Base-by-base conservation (phyloP, 176 grass and related monocot species). In the Raddia guianensis region DNA sequence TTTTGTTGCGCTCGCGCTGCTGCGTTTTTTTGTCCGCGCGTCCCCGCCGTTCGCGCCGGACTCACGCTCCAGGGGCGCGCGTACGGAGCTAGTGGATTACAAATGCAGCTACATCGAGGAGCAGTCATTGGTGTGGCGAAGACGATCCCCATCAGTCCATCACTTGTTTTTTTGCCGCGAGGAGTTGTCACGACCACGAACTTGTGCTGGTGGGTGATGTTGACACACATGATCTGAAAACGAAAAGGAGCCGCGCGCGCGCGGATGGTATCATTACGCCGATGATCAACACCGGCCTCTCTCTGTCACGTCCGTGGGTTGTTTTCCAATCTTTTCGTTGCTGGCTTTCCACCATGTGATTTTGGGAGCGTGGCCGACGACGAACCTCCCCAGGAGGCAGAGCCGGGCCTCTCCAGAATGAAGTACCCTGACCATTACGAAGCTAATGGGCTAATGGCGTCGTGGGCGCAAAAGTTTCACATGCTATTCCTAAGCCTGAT, bases 251-350 rank as follows among this genome's bases (percentile, higher is more conserved):
- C 4, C 7, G 27, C 27, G 27, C 27, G 27, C 27, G 12, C 4
- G 13, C 20, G 52, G 15, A 43, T 0, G 16, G 45, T 9, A 66
- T 65, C 80, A 65, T 27, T 21, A 3, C 63, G 14, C 54, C 54
- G 51, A 40, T 70, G 74, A 84, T 84, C 12, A 51, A 16, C 3
- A 3, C 16, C n/a, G 19, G 14, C 19, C 45, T 69, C 52, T 64
- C 1, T 47, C 27, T 49, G 2, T 15, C 47, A 51, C 35, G 16
- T 46, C 9, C 1, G 58, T 73, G 56, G 3, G 37, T 51, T 67
- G 18, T 43, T 57, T 71, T 73, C 40, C 27, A 21, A 60, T 12
- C 20, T 75, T 32, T 55, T n/a, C 46, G 13, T 1, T 5, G 5
- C 59, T 8, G 43, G 5, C 52, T 59, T 80, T 58, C 65, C 50